These are phyloP conservation scores for Globisporangium rhizosaccharum DNA, from an alignment of 352 stramenopile species.

Conservation along the genomic window DNA sequence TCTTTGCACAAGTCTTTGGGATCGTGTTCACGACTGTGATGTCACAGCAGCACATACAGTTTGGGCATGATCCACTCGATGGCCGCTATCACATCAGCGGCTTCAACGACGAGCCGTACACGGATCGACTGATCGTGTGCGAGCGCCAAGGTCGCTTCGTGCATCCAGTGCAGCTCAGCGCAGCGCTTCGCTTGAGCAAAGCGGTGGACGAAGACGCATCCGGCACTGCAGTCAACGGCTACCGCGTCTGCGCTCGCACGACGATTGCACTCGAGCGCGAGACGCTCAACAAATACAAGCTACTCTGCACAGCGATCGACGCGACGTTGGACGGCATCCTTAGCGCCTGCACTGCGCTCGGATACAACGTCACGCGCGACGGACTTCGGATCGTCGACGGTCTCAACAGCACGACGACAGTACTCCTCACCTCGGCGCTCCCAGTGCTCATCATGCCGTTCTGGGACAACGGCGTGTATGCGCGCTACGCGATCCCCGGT, in stretches of 20 bases:
- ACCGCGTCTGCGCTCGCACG: constrained; percentile 16
- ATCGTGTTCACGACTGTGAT: neutral
- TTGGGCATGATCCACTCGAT: constrained; percentile 7
- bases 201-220: constrained; percentile 10
- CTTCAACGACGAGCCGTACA: constrained; percentile 44
- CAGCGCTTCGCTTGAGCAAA: constrained; percentile 12
- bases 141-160: constrained; percentile 28
- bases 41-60: neutral
- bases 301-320: constrained; percentile 11
- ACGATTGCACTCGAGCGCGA: neutral
- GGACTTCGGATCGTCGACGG: constrained; percentile 12
- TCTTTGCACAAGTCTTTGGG: constrained; percentile 2
- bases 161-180: constrained; percentile 25
- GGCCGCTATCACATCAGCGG: constrained; percentile 11
- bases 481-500: constrained; percentile 7
- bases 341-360: constrained; percentile 9
- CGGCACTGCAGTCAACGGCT: constrained; percentile 17
- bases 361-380: constrained; percentile 23
- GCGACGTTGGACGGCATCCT: constrained; percentile 18
- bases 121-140: constrained; percentile 46
- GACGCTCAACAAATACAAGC: neutral
- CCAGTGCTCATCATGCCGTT: constrained; percentile 18
- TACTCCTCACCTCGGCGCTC: constrained; percentile 11
- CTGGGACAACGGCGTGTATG: constrained; percentile 12
- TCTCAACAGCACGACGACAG: constrained; percentile 9